phyloP scores from a whole-genome alignment of 108 stramenopile species.

The Fistulifera solaris region DNA sequence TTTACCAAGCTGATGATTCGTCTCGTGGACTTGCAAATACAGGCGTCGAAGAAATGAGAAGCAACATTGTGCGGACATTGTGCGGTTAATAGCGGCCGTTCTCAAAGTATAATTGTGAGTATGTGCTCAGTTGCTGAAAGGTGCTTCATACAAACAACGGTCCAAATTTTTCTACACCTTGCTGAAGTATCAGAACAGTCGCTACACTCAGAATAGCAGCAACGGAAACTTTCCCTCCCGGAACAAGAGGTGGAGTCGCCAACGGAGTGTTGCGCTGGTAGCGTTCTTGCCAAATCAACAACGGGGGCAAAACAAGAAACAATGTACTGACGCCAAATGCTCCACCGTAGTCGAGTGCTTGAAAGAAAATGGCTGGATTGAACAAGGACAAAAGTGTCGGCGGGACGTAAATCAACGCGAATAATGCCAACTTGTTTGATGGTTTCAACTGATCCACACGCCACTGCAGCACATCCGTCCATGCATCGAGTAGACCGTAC shows the following conservation, averaged over 20 bases:
- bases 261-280: slow-evolving; percentile 19
- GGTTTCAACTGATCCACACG: slow-evolving; percentile 21
- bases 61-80: too few species aligned
- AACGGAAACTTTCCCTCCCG: slow-evolving; percentile 57
- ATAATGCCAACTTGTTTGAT: slow-evolving; percentile 51
- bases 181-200: slow-evolving; percentile 61
- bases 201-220: slow-evolving; percentile 66
- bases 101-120: too few species aligned
- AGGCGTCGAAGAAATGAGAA: too few species aligned
- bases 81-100: too few species aligned
- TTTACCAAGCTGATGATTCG: too few species aligned
- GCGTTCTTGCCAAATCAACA: slow-evolving; percentile 69
- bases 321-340: slow-evolving; percentile 61
- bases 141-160: slow-evolving; percentile 18
- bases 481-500: slow-evolving; percentile 63
- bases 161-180: slow-evolving; percentile 66
- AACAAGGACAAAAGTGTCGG: slow-evolving; percentile 33
- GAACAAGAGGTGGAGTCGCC: slow-evolving; percentile 39
- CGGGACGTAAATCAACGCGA: slow-evolving; percentile 41
- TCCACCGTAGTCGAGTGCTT: slow-evolving; percentile 59
- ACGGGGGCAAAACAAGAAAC: slow-evolving; percentile 60
- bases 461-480: slow-evolving; percentile 38
- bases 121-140: too few species aligned
- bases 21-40: too few species aligned
- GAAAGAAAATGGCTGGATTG: slow-evolving; percentile 47